Evolutionary conservation across 306 rosid species (phyloP).

Genomic region (Dryas octopetala): DNA sequence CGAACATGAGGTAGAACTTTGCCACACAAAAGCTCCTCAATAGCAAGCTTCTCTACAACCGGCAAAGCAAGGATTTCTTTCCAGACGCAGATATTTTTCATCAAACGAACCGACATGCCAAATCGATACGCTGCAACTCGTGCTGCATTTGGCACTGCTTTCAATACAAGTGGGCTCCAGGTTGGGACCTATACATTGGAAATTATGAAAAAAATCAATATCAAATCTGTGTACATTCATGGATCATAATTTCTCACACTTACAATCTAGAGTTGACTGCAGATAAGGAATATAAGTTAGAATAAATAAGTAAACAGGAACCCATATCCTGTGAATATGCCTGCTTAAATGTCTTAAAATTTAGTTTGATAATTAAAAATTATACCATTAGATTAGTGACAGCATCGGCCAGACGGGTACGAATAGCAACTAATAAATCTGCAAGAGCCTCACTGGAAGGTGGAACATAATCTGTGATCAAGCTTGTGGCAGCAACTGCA

Average conservation of each 20-base stretch:
- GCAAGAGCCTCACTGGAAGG: conserved; percentile 82
- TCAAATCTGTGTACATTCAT: background rate
- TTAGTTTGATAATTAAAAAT: conserved; percentile 4
- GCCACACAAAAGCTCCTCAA: conserved; percentile 79
- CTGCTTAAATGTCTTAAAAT: conserved; percentile 1
- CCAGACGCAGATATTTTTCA: conserved; percentile 89
- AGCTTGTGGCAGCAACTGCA: conserved; percentile 72
- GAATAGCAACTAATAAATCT: conserved; percentile 67
- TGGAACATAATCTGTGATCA: conserved; percentile 79
- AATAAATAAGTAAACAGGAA: background rate
- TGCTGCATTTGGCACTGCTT: conserved; percentile 89
- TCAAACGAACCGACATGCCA: conserved; percentile 81
- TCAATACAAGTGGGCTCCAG: conserved; percentile 71
- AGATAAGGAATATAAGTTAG: background rate
- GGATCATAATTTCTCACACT: conserved; percentile 9
- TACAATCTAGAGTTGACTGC: conserved; percentile 4
- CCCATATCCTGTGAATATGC: background rate
- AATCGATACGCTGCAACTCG: conserved; percentile 85
- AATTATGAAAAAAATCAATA: conserved; percentile 17
- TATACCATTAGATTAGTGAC: conserved; percentile 70
- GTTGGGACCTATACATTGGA: conserved; percentile 67
- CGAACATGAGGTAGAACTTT: conserved; percentile 82
- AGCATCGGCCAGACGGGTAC: conserved; percentile 75
- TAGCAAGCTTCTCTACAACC: conserved; percentile 81
- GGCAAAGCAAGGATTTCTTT: conserved; percentile 78